Base-by-base conservation (phyloP, 176 grass and related monocot species). In the Oryza glaberrima region DNA sequence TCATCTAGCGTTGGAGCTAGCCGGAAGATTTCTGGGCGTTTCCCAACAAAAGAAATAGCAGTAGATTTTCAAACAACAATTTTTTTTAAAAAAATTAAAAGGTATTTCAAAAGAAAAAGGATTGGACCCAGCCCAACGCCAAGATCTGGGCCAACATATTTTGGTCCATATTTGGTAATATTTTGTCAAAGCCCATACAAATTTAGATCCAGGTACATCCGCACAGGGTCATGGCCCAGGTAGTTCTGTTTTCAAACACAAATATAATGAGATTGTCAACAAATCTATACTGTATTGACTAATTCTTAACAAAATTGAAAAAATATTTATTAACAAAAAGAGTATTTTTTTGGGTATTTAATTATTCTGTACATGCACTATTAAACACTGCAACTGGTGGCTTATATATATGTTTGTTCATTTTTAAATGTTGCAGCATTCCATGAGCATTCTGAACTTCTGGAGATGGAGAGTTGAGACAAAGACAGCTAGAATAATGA, bases 391-490 rank as follows among this genome's bases (percentile, higher is more conserved):
- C 7, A 58, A 56, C 17, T 20, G 19, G 19, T 20, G 17, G 16
- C 54, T 58, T 19, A 54, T 58, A 58, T 40, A 13, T 46, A 3
- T 72, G 41, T 72, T 4, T 68, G 26, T 80, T 49, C 40, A 44
- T 80, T 68, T 68, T 68, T n/a, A n/a, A 9, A 20, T 80, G 23
- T 35, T 68, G 77, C 77, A 80, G 77, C 38, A 68, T 80, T 20
- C 77, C 77, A 19, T 11, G 77, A 80, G 60, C 64, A 7, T 32
- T 32, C 5, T 41, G 6, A 41, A 41, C 8, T 56, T 46, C 14
- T 68, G 65, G 43, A 46, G 47, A 80, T 38, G 36, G 40, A 41
- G 40, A 41, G 40, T 41, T 19, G 63, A 68, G 77, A n/a, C 19
- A 41, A 35, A 48, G 23, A 67, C 5, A 19, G 13, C 16, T 16